Base-by-base conservation (phyloP, 108 stramenopile species). In the Cyclostephanos invisitatus region DNA sequence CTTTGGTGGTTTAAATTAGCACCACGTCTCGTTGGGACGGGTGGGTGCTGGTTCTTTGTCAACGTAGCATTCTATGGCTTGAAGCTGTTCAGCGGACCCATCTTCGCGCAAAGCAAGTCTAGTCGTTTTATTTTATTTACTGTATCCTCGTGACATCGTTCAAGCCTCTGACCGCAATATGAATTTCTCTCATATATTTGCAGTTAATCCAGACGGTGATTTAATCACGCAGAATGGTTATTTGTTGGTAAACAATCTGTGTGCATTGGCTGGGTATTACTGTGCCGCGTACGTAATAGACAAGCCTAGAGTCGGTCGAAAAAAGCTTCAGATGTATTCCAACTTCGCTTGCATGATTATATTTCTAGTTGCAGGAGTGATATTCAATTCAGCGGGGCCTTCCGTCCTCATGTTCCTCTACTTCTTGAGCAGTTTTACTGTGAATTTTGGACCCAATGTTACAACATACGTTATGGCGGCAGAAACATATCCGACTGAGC, bases 51-150 rank as follows among this genome's bases (percentile, higher is more conserved):
- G 74, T 75, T 70, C 28, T 21, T 75, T 2, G 68, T 56, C 21
- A 68, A 75, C 47, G 44, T 75, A 15, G 46, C 68, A 46, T 75
- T 75, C 68, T 75, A 75, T 50, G 74, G 74, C 44, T n/a, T 75
- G 58, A 75, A 75, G 56, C 59, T 75, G 14, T 70, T 75, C 32
- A 49, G 48, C 25, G 72, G 72, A 7, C 67, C 67, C 5, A 75
- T 75, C 14, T 70, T 75, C 27, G 68, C 68, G 0, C 20, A 60
- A 32, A 75, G 38, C 18, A 40, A 61, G 60, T 29, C 10, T 1
- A 44, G 1, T 35, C 28, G 56, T 29, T 14, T 40, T 40, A 40
- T 14, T 46, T 46, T 14, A 3, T 46, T 46, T 15, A 0, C 44
- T 40, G 40, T 1, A 40, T 40, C 11, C 17, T 46, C 44, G 44